Conservation (phyloP, 495 filamentous ascomycete genomes). For the Trichoderma erinaceum region DNA sequence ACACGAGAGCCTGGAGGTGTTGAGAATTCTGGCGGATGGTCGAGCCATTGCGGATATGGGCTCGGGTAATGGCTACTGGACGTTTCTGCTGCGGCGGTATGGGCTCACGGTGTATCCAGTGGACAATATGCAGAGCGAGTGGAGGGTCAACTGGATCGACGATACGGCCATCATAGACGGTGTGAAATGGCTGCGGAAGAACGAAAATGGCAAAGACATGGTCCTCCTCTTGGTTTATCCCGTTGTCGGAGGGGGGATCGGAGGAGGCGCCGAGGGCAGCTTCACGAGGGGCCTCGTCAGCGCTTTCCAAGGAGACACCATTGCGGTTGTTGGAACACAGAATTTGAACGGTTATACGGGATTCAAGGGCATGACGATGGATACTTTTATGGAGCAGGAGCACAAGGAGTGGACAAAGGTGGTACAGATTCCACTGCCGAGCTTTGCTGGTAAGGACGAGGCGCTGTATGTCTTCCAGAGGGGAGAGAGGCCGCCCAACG, state of each 20-base stretch:
- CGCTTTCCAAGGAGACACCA: conserved; percentile 49
- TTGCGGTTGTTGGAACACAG: conserved; percentile 59
- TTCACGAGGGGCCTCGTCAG: conserved; percentile 50
- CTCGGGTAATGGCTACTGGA: conserved; percentile 59
- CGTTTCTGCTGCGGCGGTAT: conserved; percentile 47
- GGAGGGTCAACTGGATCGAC: conserved; percentile 52
- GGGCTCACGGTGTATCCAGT: conserved; percentile 35
- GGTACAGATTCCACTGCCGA: conserved; percentile 44
- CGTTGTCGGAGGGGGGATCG: conserved; percentile 41
- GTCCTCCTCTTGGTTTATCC: conserved; percentile 58
- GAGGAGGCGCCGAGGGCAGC: conserved; percentile 27
- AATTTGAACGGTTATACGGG: conserved; percentile 59
- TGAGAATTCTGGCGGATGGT: conserved; percentile 38
- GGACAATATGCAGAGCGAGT: conserved; percentile 49
- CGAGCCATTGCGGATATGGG: conserved; percentile 48
- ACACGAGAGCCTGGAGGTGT: conserved; percentile 46
- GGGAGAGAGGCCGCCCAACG: conserved; percentile 24
- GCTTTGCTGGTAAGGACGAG: conserved; percentile 52
- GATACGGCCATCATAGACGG: conserved; percentile 50
- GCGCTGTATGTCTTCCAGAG: conserved; percentile 46
- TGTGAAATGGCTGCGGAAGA: conserved; percentile 33
- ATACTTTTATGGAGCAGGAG: conserved; percentile 49
- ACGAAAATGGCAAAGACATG: conserved; percentile 34
- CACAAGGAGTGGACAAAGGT: conserved; percentile 34
- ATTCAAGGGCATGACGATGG: conserved; percentile 47